These are phyloP conservation scores for Globisporangium camurandrum DNA, from an alignment of 352 stramenopile genomes.

Conservation along the genomic window DNA sequence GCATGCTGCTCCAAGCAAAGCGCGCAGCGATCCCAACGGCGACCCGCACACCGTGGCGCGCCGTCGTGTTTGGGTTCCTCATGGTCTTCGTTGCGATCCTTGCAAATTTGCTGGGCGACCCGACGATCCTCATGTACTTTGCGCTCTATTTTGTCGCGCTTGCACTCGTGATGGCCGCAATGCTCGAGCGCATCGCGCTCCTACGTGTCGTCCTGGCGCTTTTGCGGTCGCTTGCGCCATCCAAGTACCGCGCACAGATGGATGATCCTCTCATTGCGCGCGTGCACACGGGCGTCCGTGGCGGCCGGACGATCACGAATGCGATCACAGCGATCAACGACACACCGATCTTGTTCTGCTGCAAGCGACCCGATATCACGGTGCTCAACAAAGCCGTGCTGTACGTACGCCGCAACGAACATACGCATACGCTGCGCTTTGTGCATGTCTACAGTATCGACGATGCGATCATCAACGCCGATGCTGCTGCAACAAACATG, in stretches of 20 bases:
- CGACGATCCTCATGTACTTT: slow-evolving; percentile 43
- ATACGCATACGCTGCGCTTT: slow-evolving; percentile 79
- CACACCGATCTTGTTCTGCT: slow-evolving; percentile 82
- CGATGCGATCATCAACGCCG: too few species aligned
- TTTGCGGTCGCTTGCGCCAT: slow-evolving; percentile 10
- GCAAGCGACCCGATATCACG: slow-evolving; percentile 78
- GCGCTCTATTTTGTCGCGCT: slow-evolving; percentile 48
- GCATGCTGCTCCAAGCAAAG: slow-evolving; percentile 85
- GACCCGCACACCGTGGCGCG: slow-evolving; percentile 44
- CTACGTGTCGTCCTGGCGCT: slow-evolving; percentile 21
- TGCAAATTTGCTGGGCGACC: slow-evolving; percentile 40
- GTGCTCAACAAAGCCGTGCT: slow-evolving; percentile 88
- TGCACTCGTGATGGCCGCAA: slow-evolving; percentile 32
- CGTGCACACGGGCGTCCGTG: slow-evolving; percentile 36
- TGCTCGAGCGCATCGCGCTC: slow-evolving; percentile 44
- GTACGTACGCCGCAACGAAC: slow-evolving; percentile 83
- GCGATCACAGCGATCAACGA: slow-evolving; percentile 43
- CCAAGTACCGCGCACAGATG: slow-evolving; percentile 14
- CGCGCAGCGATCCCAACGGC: slow-evolving; percentile 63
- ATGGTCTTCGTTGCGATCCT: slow-evolving; percentile 41
- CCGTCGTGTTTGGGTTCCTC: slow-evolving; percentile 29
- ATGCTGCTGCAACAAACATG: too few species aligned
- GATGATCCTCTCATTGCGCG: slow-evolving; percentile 28
- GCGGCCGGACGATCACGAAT: slow-evolving; percentile 37
- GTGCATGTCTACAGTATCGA: slow-evolving; percentile 54